Conservation (phyloP, 2,329 filamentous ascomycete genomes). For the Xylaria sp. region DNA sequence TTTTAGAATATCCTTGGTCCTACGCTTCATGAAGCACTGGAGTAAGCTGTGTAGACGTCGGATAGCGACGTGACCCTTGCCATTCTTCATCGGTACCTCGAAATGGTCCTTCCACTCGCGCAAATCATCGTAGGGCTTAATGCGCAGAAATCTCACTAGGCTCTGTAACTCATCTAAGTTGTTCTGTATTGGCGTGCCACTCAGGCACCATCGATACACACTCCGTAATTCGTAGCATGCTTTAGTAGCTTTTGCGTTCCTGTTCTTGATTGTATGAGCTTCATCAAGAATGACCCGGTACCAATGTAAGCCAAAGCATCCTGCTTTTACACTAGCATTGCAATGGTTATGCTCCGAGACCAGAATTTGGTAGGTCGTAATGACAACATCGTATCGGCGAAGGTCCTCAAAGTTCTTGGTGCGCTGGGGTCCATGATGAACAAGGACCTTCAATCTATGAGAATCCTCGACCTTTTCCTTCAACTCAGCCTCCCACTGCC, state of each 20-base stretch:
- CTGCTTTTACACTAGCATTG: conserved; percentile 74
- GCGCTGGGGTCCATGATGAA: conserved; percentile 90
- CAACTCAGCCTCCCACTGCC: conserved; percentile 97
- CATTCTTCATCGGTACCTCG: conserved; percentile 87
- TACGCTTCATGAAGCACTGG: conserved; percentile 97
- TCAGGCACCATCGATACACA: conserved; percentile 95
- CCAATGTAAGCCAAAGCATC: conserved; percentile 93
- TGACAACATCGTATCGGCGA: conserved; percentile 89
- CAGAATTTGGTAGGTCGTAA: conserved; percentile 96
- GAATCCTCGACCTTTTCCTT: conserved; percentile 78
- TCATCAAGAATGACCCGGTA: conserved; percentile 96
- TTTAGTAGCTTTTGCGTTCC: conserved; percentile 94
- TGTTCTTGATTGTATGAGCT: conserved; percentile 98
- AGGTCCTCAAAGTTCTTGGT: conserved; percentile 83
- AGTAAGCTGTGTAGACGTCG: conserved; percentile 84
- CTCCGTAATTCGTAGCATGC: conserved; percentile 86
- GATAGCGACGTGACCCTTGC: conserved; percentile 89
- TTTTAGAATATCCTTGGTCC: conserved; percentile 96
- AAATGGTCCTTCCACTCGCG: conserved; percentile 92
- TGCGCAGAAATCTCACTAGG: conserved; percentile 89
- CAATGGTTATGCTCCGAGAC: conserved; percentile 87
- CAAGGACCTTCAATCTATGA: conserved; percentile 80
- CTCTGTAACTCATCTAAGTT: conserved; percentile 97
- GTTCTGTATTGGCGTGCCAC: conserved; percentile 97
- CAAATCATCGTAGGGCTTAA: conserved; percentile 89